phyloP scores from a whole-genome alignment of 768 basidiomycete species.

The Kwoniella botswanensis region DNA sequence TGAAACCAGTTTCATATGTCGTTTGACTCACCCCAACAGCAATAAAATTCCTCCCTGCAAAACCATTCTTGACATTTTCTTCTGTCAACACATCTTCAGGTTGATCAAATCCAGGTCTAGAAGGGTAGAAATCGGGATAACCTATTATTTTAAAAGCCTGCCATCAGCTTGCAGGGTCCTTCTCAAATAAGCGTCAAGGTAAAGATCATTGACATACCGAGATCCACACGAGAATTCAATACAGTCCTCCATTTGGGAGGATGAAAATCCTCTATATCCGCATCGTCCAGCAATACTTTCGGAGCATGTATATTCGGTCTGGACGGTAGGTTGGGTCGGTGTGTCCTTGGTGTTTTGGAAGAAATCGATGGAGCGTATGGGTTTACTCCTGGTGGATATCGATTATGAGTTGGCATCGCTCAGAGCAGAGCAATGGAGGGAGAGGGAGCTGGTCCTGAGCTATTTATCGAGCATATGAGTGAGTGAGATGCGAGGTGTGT shows the following conservation, averaged over 20 bases:
- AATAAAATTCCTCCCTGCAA: constrained; percentile 40
- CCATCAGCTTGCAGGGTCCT: neutral
- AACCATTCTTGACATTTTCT: constrained; percentile 56
- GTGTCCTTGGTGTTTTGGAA: neutral
- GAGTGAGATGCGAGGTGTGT: neutral
- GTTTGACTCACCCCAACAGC: constrained; percentile 34
- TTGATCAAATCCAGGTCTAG: constrained; percentile 54
- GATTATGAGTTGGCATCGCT: constrained; percentile 21
- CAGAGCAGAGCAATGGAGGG: constrained; percentile 1
- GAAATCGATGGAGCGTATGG: constrained; percentile 23
- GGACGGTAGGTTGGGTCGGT: neutral
- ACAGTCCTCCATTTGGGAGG: constrained; percentile 54
- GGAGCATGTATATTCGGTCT: constrained; percentile 3
- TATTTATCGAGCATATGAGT: neutral
- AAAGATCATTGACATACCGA: constrained; percentile 35
- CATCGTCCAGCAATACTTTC: constrained; percentile 26
- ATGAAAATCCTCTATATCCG: constrained; percentile 47
- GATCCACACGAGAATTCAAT: constrained; percentile 45
- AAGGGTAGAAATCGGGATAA: constrained; percentile 56
- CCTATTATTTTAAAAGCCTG: constrained; percentile 28
- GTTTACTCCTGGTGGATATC: constrained; percentile 32
- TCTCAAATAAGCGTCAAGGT: neutral
- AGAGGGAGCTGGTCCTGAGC: neutral
- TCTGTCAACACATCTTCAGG: constrained; percentile 55
- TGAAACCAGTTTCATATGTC: neutral